Conservation (phyloP, 2,329 filamentous ascomycete genomes). For the Stenocarpella maydis region DNA sequence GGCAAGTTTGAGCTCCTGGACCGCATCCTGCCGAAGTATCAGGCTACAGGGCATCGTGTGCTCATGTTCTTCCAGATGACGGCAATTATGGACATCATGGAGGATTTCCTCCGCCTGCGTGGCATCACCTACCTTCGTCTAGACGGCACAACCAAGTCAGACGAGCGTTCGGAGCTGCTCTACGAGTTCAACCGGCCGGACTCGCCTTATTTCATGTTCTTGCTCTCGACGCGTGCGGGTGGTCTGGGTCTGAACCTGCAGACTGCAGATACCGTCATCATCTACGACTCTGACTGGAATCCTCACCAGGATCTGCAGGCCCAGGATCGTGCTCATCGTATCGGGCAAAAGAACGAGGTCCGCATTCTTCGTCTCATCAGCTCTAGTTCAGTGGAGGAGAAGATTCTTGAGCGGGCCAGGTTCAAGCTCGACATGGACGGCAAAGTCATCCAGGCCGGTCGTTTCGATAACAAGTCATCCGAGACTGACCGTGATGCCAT, state of each 20-base stretch:
- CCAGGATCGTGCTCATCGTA: constrained; percentile 99
- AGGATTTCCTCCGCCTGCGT: constrained; percentile 90
- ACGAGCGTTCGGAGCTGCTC: constrained; percentile 92
- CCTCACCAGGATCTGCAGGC: constrained; percentile 99
- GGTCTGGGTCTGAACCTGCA: constrained; percentile 97
- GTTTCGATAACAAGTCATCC: constrained; percentile 99
- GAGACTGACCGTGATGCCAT: constrained; percentile 98
- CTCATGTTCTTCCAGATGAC: constrained; percentile 99
- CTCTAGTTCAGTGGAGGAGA: constrained; percentile 97
- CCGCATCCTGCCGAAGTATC: constrained; percentile 91
- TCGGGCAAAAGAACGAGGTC: constrained; percentile 99
- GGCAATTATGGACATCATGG: constrained; percentile 99
- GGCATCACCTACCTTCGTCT: constrained; percentile 88
- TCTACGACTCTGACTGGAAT: constrained; percentile 99
- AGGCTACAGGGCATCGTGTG: constrained; percentile 88
- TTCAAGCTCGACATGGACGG: constrained; percentile 99
- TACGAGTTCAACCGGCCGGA: constrained; percentile 87
- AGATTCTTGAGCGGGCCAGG: constrained; percentile 94
- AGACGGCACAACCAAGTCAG: constrained; percentile 96
- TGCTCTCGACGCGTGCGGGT: constrained; percentile 98
- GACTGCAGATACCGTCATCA: constrained; percentile 98
- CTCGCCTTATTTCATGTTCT: constrained; percentile 96
- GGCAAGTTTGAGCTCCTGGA: constrained; percentile 98
- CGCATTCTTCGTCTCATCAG: constrained; percentile 95
- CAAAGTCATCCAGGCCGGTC: constrained; percentile 98